These are phyloP conservation scores for Plantago rigida DNA, from an alignment of 305 asterid species.

Conservation along the genomic window DNA sequence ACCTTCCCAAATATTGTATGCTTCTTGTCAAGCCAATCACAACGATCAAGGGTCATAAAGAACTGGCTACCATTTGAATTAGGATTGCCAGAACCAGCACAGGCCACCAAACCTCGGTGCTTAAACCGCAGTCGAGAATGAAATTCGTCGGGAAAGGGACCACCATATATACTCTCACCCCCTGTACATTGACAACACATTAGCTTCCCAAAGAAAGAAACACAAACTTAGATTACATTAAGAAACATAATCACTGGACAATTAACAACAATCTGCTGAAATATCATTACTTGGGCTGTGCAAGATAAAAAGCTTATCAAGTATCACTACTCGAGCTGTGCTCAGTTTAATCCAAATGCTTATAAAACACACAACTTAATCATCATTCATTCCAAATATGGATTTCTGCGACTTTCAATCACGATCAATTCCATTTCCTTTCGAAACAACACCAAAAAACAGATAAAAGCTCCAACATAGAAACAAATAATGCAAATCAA, in stretches of 20 bases:
- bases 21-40: slow-evolving; percentile 86
- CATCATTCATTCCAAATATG: too few relatives aligned
- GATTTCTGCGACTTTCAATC: too few relatives aligned
- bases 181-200: slow-evolving; percentile 38
- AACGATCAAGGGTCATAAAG: slow-evolving; percentile 76
- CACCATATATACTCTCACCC: slow-evolving; percentile 87
- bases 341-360: too few relatives aligned
- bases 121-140: slow-evolving; percentile 92
- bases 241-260: neutral
- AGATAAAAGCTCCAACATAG: too few relatives aligned
- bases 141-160: slow-evolving; percentile 70
- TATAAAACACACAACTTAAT: too few relatives aligned
- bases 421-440: too few relatives aligned
- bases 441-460: too few relatives aligned
- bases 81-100: slow-evolving; percentile 71
- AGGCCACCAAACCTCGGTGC: slow-evolving; percentile 94
- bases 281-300: too few relatives aligned
- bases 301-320: too few relatives aligned
- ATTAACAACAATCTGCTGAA: too few relatives aligned
- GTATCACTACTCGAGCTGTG: too few relatives aligned
- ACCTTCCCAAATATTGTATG: slow-evolving; percentile 92
- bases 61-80: slow-evolving; percentile 90
- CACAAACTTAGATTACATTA: slow-evolving; percentile 6
- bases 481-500: too few relatives aligned
- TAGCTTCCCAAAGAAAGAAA: slow-evolving; percentile 11